Base-by-base conservation (phyloP, 371 early-diverging fungal genomes). In the Mortierella sp. region DNA sequence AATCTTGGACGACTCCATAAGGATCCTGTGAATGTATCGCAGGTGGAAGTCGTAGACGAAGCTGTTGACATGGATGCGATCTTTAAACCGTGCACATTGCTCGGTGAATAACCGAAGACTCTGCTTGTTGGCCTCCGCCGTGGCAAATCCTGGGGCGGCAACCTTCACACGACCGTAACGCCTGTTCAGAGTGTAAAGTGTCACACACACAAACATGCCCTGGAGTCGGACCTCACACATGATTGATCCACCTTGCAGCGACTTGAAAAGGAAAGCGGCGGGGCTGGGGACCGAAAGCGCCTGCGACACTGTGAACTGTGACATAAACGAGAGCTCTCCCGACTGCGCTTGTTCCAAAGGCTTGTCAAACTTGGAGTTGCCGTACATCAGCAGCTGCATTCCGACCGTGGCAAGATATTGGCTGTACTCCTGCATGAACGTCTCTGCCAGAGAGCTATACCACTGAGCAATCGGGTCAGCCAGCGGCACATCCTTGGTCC, bases 41-140 rank as follows among this genome's bases (percentile, higher is more conserved):
- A 96, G 73, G 69, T 95, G 95, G 73, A 96, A 96, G 82, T 97
- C 97, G 79, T 94, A 95, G 1, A 94, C 93, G 83, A 95, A 97
- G 24, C 96, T 96, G 77, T 95, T 94, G 71, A 96, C 91, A 76
- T 96, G 97, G 26, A 95, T 92, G 11, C 89, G 78, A 59, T 91
- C 91, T 81, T 95, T 95, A 77, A 94, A 91, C 50, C 88, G 88
- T 11, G 89, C 91, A 79, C 96, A 94, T 77, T 96, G 96, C 54
- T 90, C 90, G 24, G 91, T 92, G 78, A 95, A 95, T 5, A 82
- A 80, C 57, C 90, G 89, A 78, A 95, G 92, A 40, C 91, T 91
- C 31, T 91, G 89, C 37, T 89, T 89, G 43, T 90, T 91, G n/a
- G 89, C 90, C 71, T 91, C 91, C 31, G 88, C 86, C 1, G 87